Evolutionary conservation across 2,329 filamentous ascomycete genomes (phyloP).

Genomic region (Lachnellula arida): DNA sequence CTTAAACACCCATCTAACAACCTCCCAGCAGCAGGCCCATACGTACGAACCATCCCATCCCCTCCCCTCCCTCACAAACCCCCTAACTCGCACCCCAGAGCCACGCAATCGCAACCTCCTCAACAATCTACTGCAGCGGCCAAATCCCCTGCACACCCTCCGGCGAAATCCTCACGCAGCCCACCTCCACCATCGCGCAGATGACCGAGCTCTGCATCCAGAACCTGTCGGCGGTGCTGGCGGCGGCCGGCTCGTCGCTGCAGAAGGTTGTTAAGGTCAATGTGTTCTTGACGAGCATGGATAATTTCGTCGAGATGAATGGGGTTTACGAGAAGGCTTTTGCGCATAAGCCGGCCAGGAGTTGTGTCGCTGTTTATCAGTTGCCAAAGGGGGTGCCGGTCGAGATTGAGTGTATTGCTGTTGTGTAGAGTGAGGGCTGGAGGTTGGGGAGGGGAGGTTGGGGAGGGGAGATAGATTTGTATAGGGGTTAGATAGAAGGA

Average conservation of each 20-base stretch:
- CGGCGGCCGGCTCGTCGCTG: constrained; percentile 74
- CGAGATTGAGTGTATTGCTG: constrained; percentile 87
- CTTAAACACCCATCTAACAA: constrained; percentile 6
- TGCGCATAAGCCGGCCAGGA: constrained; percentile 79
- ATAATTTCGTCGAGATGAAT: constrained; percentile 82
- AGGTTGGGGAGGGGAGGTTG: background rate
- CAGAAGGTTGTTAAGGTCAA: constrained; percentile 85
- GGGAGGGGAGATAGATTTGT: background rate
- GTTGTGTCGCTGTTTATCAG: constrained; percentile 87
- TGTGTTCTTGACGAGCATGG: constrained; percentile 77
- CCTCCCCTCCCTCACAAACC: constrained; percentile 6
- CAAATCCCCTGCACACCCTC: constrained; percentile 34
- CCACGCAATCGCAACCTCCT: constrained; percentile 61
- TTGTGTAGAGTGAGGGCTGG: constrained; percentile 41
- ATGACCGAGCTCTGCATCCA: constrained; percentile 64
- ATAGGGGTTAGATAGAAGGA: background rate
- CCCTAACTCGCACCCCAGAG: constrained; percentile 40
- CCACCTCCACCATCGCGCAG: constrained; percentile 58
- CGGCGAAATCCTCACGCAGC: constrained; percentile 34
- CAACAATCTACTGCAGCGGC: constrained; percentile 63
- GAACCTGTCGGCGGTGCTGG: constrained; percentile 82
- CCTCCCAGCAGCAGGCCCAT: constrained; percentile 26
- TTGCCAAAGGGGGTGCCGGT: constrained; percentile 84
- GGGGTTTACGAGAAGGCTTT: constrained; percentile 80
- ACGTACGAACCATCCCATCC: constrained; percentile 15